Conservation (phyloP, 2,329 filamentous ascomycete genomes). For the Nigrospora oryzae region DNA sequence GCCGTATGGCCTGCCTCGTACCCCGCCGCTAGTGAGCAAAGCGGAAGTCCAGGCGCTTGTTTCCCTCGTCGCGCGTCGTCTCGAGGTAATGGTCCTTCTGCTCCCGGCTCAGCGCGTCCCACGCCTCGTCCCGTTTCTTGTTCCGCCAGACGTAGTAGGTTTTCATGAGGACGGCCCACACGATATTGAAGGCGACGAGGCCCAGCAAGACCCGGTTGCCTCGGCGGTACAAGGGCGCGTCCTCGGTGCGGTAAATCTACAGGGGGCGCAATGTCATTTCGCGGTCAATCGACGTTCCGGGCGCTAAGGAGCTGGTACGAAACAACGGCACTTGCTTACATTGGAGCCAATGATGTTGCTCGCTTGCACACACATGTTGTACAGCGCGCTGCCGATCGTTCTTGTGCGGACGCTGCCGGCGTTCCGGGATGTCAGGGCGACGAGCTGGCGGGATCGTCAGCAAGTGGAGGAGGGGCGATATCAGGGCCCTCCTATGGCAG, state of each 20-base stretch:
- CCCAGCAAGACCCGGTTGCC: constrained; percentile 32
- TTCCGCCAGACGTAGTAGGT: constrained; percentile 30
- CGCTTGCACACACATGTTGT: constrained; percentile 47
- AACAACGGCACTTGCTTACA: constrained; percentile 7
- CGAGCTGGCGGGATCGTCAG: constrained; percentile 24
- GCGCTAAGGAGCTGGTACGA: no score
- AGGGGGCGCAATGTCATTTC: not conserved
- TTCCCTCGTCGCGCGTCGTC: constrained; percentile 13
- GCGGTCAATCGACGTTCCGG: no score
- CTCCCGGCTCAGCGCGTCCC: constrained; percentile 10
- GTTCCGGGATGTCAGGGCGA: constrained; percentile 53
- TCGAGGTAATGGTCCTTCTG: constrained; percentile 10
- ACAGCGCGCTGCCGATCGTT: constrained; percentile 51
- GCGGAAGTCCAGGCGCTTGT: constrained; percentile 13
- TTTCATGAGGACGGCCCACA: constrained; percentile 22
- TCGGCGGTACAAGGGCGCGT: constrained; percentile 35
- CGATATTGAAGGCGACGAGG: constrained; percentile 26
- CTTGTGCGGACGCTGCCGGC: constrained; percentile 53
- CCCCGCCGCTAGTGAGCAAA: constrained; percentile 9
- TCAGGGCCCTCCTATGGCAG: no score
- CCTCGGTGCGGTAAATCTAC: constrained; percentile 25
- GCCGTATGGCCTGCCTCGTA: not conserved
- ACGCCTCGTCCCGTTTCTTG: constrained; percentile 14
- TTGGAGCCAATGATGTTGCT: constrained; percentile 33
- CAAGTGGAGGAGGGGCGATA: no score